Conservation (phyloP, 805 yeast genomes). For the Tetrapisispora pingtungensis region DNA sequence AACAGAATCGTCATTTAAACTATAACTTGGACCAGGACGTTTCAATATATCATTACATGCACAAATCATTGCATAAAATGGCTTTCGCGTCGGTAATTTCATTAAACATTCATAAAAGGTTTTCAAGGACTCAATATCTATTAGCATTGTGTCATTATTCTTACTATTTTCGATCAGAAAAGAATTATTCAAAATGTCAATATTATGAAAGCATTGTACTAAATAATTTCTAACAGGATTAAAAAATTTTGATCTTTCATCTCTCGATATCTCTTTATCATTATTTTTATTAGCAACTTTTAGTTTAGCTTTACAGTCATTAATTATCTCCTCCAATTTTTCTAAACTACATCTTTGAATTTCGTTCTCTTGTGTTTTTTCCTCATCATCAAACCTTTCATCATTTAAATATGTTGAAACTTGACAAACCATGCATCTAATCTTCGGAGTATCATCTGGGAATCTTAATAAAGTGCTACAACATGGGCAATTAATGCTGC, state of each 20-base stretch:
- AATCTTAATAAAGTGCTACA: slow-evolving; percentile 38
- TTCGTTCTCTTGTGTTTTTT: background rate
- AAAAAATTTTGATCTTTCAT: slow-evolving; percentile 26
- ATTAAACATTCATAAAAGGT: slow-evolving; percentile 38
- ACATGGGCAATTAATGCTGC: slow-evolving; percentile 31
- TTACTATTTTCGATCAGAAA: slow-evolving; percentile 27
- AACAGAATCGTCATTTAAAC: background rate
- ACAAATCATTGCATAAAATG: slow-evolving; percentile 44
- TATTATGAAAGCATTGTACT: slow-evolving; percentile 38
- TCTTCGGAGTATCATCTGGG: slow-evolving; percentile 31
- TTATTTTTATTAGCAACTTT: background rate
- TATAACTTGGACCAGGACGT: slow-evolving; percentile 35
- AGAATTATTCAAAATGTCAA: slow-evolving; percentile 41
- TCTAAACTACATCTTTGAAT: slow-evolving; percentile 3
- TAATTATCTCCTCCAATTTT: slow-evolving; percentile 6
- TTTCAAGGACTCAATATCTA: slow-evolving; percentile 40
- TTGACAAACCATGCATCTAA: slow-evolving; percentile 54
- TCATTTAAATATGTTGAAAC: slow-evolving; percentile 31
- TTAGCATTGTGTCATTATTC: slow-evolving; percentile 13
- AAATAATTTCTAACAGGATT: slow-evolving; percentile 44
- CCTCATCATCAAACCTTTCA: background rate
- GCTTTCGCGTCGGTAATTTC: slow-evolving; percentile 50
- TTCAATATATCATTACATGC: slow-evolving; percentile 45
- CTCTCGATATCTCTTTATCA: slow-evolving; percentile 4
- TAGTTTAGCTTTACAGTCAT: slow-evolving; percentile 1